Base-by-base conservation (phyloP, 169 alveolate species). In the Eimeria falciformis region DNA sequence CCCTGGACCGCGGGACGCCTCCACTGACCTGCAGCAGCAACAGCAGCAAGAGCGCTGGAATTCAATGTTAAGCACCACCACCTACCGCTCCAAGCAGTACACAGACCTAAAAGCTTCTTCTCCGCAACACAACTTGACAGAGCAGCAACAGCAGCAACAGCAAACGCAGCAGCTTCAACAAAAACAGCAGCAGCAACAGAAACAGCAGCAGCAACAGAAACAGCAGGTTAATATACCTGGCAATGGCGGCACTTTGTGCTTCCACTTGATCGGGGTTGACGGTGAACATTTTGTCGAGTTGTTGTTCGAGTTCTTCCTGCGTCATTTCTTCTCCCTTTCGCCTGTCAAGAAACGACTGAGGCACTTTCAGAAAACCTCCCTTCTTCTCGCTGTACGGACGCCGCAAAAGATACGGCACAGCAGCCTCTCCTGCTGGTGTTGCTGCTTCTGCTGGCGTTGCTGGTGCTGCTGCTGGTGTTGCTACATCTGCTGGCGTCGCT, bases 21-120 rank as follows among this genome's bases (percentile, higher is more conserved):
- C 79, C 47, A 68, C 79, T 27, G 79, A 68, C 45, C 79, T 68
- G 79, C 79, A 68, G 47, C 79, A 68, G 47, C 79, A 33, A 27
- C 79, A 68, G 47, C 43, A 68, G 47, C 79, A 14, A 50, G 62
- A 14, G n/a, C n/a, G n/a, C n/a, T n/a, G n/a, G n/a, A n/a, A n/a
- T n/a, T n/a, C n/a, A n/a, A n/a, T n/a, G n/a, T n/a, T n/a, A n/a
- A 62, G 73, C 73, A 62, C 23, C 73, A 62, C 23, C 73, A 62
- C 37, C n/a, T 21, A 21, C 73, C 17, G n/a, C 73, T 21, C 14
- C 73, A 62, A n/a, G n/a, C n/a, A n/a, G n/a, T n/a, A n/a, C n/a
- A n/a, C n/a, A n/a, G n/a, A n/a, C n/a, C n/a, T n/a, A n/a, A n/a
- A n/a, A n/a, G n/a, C n/a, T n/a, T n/a, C n/a, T n/a, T n/a, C n/a